A percentile compares a stretch with the other conserved stretches of the same genome.
Conservation (phyloP, 2,329 filamentous ascomycete species). For the Raffaelea arxii region DNA sequence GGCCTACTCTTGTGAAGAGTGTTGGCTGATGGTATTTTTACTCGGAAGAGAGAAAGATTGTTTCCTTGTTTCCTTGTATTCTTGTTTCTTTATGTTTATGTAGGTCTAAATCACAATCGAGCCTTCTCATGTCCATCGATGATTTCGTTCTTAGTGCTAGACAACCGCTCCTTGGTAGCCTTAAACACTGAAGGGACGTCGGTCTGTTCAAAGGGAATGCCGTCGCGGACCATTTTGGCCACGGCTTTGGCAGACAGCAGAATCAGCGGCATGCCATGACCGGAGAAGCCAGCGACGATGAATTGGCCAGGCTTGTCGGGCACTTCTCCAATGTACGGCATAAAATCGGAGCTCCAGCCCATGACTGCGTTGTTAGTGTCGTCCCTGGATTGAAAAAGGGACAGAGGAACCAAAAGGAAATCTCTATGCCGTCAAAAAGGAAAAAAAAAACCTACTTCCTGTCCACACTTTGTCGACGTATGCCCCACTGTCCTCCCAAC, state of each 20-base stretch:
- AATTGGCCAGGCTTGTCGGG: not conserved
- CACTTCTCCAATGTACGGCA: not conserved
- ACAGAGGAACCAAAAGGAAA: not conserved
- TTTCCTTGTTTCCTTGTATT: not conserved
- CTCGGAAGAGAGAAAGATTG: not conserved
- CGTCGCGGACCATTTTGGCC: not conserved
- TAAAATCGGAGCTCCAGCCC: not conserved
- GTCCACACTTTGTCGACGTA: constrained; percentile 23
- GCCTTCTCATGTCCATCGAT: no score
- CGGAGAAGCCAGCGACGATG: not conserved
- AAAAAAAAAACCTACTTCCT: constrained; percentile 12
- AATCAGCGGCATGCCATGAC: not conserved
- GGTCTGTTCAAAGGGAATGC: not conserved
- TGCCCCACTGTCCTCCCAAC: constrained; percentile 35
- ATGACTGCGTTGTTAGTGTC: not conserved
- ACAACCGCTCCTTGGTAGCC: not conserved
- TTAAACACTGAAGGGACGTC: constrained; percentile 1
- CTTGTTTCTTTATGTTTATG: no score
- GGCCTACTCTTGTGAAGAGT: no score
- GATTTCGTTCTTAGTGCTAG: no score
- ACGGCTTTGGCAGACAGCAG: not conserved
- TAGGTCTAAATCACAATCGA: no score
- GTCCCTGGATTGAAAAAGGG: constrained; percentile 2
- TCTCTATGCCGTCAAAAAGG: not conserved
- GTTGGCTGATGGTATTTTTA: no score